phyloP scores from a whole-genome alignment of 768 basidiomycete species.

The Piloderma croceum region DNA sequence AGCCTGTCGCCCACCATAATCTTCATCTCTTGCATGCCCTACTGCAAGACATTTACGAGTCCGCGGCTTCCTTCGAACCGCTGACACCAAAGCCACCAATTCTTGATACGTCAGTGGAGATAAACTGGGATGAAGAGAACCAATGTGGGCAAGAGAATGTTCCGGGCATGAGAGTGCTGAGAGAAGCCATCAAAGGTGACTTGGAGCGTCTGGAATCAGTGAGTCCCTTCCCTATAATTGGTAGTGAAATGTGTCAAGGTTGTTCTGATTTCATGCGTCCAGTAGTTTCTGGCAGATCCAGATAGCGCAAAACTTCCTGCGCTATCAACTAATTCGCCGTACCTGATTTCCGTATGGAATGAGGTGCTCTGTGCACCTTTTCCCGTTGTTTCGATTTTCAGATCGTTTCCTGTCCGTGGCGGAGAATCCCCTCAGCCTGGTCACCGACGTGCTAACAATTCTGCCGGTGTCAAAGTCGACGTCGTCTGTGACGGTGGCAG shows the following conservation, averaged over 20 bases:
- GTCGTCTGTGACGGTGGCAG: constrained; percentile 71
- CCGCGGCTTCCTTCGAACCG: constrained; percentile 22
- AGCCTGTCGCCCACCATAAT: constrained; percentile 2
- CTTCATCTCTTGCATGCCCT: constrained; percentile 2
- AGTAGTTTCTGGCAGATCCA: constrained; percentile 62
- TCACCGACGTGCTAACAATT: constrained; percentile 14
- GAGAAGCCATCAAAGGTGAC: not conserved
- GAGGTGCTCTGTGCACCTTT: constrained; percentile 59
- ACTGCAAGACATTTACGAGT: constrained; percentile 19
- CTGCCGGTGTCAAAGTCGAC: constrained; percentile 64
- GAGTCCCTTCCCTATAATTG: not conserved
- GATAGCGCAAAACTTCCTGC: constrained; percentile 40
- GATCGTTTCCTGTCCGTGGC: constrained; percentile 35
- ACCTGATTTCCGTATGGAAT: constrained; percentile 77
- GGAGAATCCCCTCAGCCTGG: constrained; percentile 1
- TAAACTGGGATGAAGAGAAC: constrained; percentile 2
- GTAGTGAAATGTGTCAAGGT: not conserved
- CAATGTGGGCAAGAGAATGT: not conserved
- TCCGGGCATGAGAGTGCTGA: not conserved
- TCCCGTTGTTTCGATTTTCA: constrained; percentile 56
- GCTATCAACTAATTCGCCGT: constrained; percentile 73
- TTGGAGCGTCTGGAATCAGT: not conserved
- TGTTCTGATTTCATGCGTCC: constrained; percentile 13
- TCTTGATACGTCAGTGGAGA: constrained; percentile 28
- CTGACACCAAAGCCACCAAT: constrained; percentile 24